Base-by-base conservation (phyloP, 495 filamentous ascomycete genomes). In the Annulohypoxylon stygium region DNA sequence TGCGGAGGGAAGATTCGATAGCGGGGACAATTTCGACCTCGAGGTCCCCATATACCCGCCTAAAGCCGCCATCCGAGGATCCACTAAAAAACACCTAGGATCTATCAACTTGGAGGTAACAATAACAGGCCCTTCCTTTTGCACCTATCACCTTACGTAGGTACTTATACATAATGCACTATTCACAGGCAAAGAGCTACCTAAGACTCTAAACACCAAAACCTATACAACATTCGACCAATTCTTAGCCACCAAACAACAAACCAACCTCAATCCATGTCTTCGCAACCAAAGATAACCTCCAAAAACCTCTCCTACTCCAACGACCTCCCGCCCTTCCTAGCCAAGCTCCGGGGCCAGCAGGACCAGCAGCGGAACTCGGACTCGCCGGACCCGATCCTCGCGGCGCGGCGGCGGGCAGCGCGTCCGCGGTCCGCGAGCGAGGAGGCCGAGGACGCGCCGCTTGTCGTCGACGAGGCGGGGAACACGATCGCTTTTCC, bases 231-330 rank as follows among this genome's bases (percentile, higher is more conserved):
- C n/a, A n/a, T n/a, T n/a, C n/a, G n/a, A n/a, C n/a, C n/a, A n/a
- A n/a, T n/a, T n/a, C n/a, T 30, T 45, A 16, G n/a, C 16, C 34
- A 39, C 41, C 45, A 51, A 9, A n/a, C n/a, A n/a, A n/a, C n/a
- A n/a, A 45, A 60, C 9, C 18, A 50, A 39, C 26, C 10, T 4
- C 12, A 30, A 4, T 67, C 23, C 51, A 81, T 83, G 81, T 82
- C 83, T 30, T 65, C 68, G 7, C 60, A 70, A 36, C 75, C 77
- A 37, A 87, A 88, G 77, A 84, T 87, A 41, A 87, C 82, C 1
- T 71, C 83, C 73, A 88, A 88, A 65, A 87, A 87, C 78, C 83
- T 88, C 20, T 77, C 82, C 48, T 88, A 87, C 82, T 79, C 81
- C 65, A 69, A 65, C 20, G 72, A 80, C 9, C 84, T 87, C 18